Evolutionary conservation across 352 stramenopile genomes (phyloP), one percentile per base, ranked within the genome.

Genomic region (Phytophthora ohioensis): DNA sequence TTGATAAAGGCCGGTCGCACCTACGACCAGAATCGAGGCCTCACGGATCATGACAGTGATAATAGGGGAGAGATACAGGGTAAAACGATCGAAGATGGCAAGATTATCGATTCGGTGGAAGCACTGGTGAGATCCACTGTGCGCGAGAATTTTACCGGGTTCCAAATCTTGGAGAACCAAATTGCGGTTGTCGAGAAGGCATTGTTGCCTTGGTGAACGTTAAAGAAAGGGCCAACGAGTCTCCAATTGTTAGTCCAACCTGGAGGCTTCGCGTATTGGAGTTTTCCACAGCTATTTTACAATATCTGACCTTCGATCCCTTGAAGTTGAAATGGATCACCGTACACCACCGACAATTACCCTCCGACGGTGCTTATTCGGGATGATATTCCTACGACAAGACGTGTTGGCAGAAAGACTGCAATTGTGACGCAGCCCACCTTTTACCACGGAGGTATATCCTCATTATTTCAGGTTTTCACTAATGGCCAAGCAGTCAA

Each of bases 11-110:
- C 61, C 31, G 67, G 38, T 39, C 46, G 49, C 5, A 41, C 53
- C 9, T 75, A 71, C 48, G 67, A 75, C 7, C 52, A 75, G 47
- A 75, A 70, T 45, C 55, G 58, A 47, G 41, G 56, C n/a, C 32
- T 32, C 32, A 45, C 36, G 15, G n/a, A 9, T 15, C 32, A 55
- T n/a, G 17, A 61, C 21, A 6, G 34, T 32, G 42, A 64, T 21
- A 56, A 31, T 1, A 15, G 45, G 31, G 52, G 38, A 31, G 43
- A 61, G 32, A 4, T 34, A 27, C 38, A 70, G 35, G 48, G 32
- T 31, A 64, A 59, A 49, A 58, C 30, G 17, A 45, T 17, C 36
- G 5, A n/a, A 12, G 38, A 11, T 4, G 59, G 27, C 3, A 38
- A 41, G 1, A 39, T 34, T n/a, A 4, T 43, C 12, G 62, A 71